Percentiles rank a stretch among this genome's conserved stretches.
phyloP scores from a whole-genome alignment of 192 early-diverging fungal species.

The Dissophora ornata region DNA sequence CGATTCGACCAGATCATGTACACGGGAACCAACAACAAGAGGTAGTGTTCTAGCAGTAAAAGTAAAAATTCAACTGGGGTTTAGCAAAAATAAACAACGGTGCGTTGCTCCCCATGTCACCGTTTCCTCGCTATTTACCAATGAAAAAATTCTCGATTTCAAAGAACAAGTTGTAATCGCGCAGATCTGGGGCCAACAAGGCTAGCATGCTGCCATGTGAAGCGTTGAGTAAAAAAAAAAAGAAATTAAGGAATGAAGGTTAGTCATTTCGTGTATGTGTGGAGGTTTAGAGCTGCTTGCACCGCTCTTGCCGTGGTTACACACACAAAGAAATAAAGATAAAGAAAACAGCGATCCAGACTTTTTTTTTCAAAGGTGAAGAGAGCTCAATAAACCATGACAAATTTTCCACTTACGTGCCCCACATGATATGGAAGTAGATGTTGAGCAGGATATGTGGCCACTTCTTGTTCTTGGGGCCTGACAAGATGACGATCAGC shows the following conservation, averaged over 20 bases:
- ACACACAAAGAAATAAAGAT: not conserved
- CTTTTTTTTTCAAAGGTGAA: not conserved
- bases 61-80: not conserved
- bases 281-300: too few species aligned
- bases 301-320: too few species aligned
- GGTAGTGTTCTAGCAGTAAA: slow-evolving; percentile 12
- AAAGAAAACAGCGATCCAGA: not conserved
- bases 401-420: slow-evolving; percentile 58
- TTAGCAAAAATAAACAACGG: too few species aligned
- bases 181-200: slow-evolving; percentile 61
- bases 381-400: too few species aligned
- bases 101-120: too few species aligned
- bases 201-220: slow-evolving; percentile 56
- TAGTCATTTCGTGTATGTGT: too few species aligned
- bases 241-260: too few species aligned
- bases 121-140: slow-evolving; percentile 34
- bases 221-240: not conserved
- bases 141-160: slow-evolving; percentile 66
- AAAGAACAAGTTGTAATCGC: slow-evolving; percentile 58
- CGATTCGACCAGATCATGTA: slow-evolving; percentile 67
- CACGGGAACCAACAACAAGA: slow-evolving; percentile 56
- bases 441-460: slow-evolving; percentile 62
- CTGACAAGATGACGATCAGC: slow-evolving; percentile 55
- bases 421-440: slow-evolving; percentile 70
- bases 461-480: slow-evolving; percentile 57